A percentile compares a stretch with the other conserved stretches of the same genome.
Conservation (phyloP, 345 rosid species). For the Draba incana region DNA sequence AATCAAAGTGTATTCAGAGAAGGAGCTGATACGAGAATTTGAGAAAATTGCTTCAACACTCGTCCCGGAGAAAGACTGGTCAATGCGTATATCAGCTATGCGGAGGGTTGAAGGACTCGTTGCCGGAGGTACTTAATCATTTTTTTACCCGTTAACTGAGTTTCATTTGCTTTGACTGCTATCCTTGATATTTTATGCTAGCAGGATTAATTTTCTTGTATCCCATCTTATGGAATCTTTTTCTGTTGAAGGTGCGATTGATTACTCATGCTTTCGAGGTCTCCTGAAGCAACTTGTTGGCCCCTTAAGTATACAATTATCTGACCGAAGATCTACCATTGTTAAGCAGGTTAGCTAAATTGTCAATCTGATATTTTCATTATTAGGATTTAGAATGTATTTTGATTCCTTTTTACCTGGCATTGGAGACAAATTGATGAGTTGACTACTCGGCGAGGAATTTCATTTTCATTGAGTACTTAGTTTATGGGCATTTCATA, state of each 20-base stretch:
- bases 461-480: constrained; percentile 11
- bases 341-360: constrained; percentile 80
- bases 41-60: constrained; percentile 87
- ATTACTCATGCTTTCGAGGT: constrained; percentile 83
- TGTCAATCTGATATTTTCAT: constrained; percentile 1
- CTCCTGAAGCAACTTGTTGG: constrained; percentile 91
- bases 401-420: constrained; percentile 15
- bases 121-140: constrained; percentile 68
- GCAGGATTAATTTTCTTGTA: constrained; percentile 13
- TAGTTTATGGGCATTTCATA: constrained; percentile 12
- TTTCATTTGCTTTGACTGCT: constrained; percentile 24
- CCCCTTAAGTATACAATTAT: constrained; percentile 79
- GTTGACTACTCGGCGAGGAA: constrained; percentile 4
- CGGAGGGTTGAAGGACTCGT: constrained; percentile 98
- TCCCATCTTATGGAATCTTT: constrained; percentile 21
- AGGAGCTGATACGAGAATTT: constrained; percentile 89
- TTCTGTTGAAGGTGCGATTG: constrained; percentile 74
- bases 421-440: constrained; percentile 24
- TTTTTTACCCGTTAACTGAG: neutral
- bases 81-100: constrained; percentile 95
- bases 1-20: constrained; percentile 87
- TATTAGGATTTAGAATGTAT: constrained; percentile 13
- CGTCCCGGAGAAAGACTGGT: constrained; percentile 99
- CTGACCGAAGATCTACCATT: constrained; percentile 94
- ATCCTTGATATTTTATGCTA: constrained; percentile 25